These are phyloP conservation scores for Rutstroemia sp. DNA, from an alignment of 2,329 filamentous ascomycete species.

Conservation along the genomic window DNA sequence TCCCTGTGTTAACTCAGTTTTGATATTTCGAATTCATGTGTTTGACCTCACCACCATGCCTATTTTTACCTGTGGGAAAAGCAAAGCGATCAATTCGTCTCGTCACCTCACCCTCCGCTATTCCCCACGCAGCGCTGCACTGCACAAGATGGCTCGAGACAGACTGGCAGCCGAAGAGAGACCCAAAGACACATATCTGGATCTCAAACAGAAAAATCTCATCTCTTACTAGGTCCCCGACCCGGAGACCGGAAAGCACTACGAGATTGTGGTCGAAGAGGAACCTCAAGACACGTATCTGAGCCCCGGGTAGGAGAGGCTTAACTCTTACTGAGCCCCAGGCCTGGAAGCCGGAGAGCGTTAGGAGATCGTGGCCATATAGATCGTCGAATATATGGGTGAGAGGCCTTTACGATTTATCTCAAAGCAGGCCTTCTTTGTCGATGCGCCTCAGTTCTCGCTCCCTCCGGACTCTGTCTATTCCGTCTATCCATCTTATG, in stretches of 20 bases:
- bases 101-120: not conserved
- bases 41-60: not conserved
- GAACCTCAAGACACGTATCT: not conserved
- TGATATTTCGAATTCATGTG: too few relatives aligned
- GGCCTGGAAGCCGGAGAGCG: not conserved
- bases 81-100: not conserved
- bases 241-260: too few relatives aligned
- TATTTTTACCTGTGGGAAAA: not conserved
- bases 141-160: not conserved
- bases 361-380: not conserved
- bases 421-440: not conserved
- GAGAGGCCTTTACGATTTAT: not conserved
- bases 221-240: too few relatives aligned
- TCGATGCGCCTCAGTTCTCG: slow-evolving; percentile 28
- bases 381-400: not conserved
- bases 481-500: slow-evolving; percentile 35
- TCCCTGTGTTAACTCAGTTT: too few relatives aligned
- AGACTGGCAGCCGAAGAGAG: too few relatives aligned
- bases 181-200: too few relatives aligned
- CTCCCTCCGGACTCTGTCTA: slow-evolving; percentile 31
- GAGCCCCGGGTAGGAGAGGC: not conserved
- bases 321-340: not conserved
- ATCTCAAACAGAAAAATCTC: too few relatives aligned
- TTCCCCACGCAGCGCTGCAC: not conserved
- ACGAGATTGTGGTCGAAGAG: not conserved